Evolutionary conservation across 2,329 filamentous ascomycete species (phyloP), one percentile per base, ranked within the genome.

Genomic region (Sphaerulina vaccinii): DNA sequence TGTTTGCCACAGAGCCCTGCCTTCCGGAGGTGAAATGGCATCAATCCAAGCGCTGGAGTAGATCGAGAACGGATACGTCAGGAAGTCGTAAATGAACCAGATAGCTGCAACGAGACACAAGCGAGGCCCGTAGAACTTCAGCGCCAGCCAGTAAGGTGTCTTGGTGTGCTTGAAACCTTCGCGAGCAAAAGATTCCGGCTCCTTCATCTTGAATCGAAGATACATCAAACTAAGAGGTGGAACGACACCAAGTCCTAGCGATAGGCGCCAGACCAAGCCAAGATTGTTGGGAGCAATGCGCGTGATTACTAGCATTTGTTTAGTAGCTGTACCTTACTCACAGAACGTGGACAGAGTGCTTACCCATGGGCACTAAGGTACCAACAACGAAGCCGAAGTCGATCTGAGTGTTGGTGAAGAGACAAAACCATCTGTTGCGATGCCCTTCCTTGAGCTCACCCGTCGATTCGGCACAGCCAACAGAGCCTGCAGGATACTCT

Each of bases 401-500:
- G 54, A 95, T 95, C 76, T 90, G 87, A 19, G 87, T 83, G 70
- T 95, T 95, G 40, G 88, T 95, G 70, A 93, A 95, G 58, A 95
- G 47, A 32, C 53, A 54, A 57, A 76, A 96, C 89, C 90, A 95
- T 33, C 87, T 79, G 67, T 96, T 92, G n/a, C 91, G 79, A 13
- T 86, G 86, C 9, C 91, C 91, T 13, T 73, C 70, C 69, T 90
- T 89, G 53, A 96, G 76, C 67, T 95, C 89, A 18, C 88, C 88
- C 0, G 86, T 91, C 3, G 86, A 86, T 71, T 96, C 91, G 2
- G 90, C 88, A 47, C 84, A 87, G 1, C 86, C 88, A 0, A 96
- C 91, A 53, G 83, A 88, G 3, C 91, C 91, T 36, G 88, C 87
- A 0, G 88, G 88, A 62, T 90, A 91, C 70, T 92, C 87, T 50